These are phyloP conservation scores for Sphaerobolus stellatus DNA, from an alignment of 1,284 basidiomycete genomes.

Conservation along the genomic window DNA sequence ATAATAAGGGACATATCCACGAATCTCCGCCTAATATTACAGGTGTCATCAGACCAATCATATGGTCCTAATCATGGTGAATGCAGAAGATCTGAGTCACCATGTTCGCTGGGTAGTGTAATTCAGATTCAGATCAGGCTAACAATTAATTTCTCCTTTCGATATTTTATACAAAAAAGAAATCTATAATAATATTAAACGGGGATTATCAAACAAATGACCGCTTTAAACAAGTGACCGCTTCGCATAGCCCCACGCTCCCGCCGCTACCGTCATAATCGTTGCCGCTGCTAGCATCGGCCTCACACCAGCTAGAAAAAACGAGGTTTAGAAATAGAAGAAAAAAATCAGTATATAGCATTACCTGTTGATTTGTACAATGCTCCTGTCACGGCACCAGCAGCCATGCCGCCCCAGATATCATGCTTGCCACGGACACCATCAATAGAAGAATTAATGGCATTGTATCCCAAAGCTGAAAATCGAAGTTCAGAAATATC, in stretches of 20 bases:
- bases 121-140: conserved; percentile 5
- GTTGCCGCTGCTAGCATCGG: conserved; percentile 87
- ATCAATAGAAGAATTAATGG: conserved; percentile 93
- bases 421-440: conserved; percentile 89
- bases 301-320: conserved; percentile 77
- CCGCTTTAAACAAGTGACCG: conserved; percentile 43
- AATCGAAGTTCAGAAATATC: conserved; percentile 28
- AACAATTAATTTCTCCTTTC: neutral
- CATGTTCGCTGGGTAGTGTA: neutral
- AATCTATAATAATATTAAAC: too few relatives aligned
- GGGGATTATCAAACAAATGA: too few relatives aligned
- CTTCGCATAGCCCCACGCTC: conserved; percentile 91
- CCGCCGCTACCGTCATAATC: conserved; percentile 85
- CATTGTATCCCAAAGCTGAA: conserved; percentile 93
- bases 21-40: too few relatives aligned
- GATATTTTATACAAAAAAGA: neutral
- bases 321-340: conserved; percentile 27
- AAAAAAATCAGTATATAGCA: conserved; percentile 39
- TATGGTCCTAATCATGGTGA: conserved; percentile 7
- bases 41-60: too few relatives aligned
- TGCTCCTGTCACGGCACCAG: conserved; percentile 88
- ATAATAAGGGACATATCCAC: too few relatives aligned
- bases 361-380: conserved; percentile 93
- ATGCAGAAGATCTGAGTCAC: neutral
- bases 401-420: conserved; percentile 85